Base-by-base conservation (phyloP, 768 basidiomycete genomes). In the Phylloporus sp. region DNA sequence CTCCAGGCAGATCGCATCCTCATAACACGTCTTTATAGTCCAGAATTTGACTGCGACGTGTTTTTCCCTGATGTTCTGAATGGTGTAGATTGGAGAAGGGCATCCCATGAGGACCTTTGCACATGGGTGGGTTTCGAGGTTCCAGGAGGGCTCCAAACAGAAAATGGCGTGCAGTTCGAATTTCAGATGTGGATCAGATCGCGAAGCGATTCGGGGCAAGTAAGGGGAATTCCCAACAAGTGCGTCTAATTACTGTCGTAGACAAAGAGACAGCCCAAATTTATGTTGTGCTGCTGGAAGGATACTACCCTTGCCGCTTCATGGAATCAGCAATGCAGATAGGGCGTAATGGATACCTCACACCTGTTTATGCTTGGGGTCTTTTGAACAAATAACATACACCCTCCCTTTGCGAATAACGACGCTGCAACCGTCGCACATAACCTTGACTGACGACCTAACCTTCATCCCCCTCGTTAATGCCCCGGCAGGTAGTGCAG, bases 311-410 rank as follows among this genome's bases (percentile, higher is more conserved):
- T 70, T 88, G 86, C 42, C 86, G 82, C 86, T 88, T 64, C 35
- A 50, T 15, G 47, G 50, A 16, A 45, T 66, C 47, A 62, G 55
- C 49, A 54, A 44, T 54, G 27, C n/a, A 29, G 20, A 39, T 26
- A 18, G 18, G 47, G 24, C 29, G n/a, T 23, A 38, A 45, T 11
- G 23, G 32, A 28, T 24, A 45, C 26, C 27, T 63, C 79, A 45
- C 52, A 91, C 95, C 85, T 97, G 95, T 70, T 97, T 97, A 68
- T 98, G 95, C 68, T 95, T 97, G 3, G 95, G 91, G 61, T 98
- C 92, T 67, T 90, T 91, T 16, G 84, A 84, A 70, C 95, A 98
- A 23, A 97, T 81, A 39, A 97, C 84, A 71, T 95, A 97, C 31
- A 97, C 81, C 61, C 87, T 83, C 40, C 94, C 94, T 69, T 97